phyloP scores from a whole-genome alignment of 495 filamentous ascomycete species.

The Xylaria bambusicola region DNA sequence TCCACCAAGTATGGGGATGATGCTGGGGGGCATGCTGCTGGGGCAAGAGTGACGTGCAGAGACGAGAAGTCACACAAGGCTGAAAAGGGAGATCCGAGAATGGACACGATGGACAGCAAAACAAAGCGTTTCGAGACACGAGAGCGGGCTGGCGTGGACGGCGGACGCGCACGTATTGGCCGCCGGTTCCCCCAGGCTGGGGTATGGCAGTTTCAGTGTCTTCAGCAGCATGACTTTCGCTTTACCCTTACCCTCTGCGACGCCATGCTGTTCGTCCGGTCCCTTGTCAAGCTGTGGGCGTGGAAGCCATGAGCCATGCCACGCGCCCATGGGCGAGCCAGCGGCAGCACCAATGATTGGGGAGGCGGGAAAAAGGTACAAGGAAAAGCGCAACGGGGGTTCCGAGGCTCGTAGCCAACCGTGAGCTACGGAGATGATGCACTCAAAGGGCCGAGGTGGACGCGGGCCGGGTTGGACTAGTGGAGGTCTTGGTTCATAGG shows the following conservation, averaged over 20 bases:
- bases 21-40: conserved; percentile 25
- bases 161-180: conserved; percentile 11
- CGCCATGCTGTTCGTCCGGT: conserved; percentile 10
- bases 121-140: conserved; percentile 11
- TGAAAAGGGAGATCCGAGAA: conserved; percentile 35
- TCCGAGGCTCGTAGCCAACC: conserved; percentile 23
- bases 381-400: conserved; percentile 27
- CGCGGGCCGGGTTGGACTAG: conserved; percentile 11
- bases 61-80: conserved; percentile 37
- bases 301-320: conserved; percentile 1
- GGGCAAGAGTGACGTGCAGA: conserved; percentile 34
- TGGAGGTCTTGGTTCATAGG: conserved; percentile 4
- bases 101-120: conserved; percentile 22
- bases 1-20: conserved; percentile 20
- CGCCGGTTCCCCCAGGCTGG: neutral
- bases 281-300: conserved; percentile 12
- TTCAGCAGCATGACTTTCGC: neutral
- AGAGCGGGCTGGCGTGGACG: conserved; percentile 1
- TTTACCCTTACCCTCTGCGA: conserved; percentile 17
- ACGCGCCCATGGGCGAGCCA: neutral
- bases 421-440: conserved; percentile 1
- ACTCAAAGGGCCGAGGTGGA: conserved; percentile 2
- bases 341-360: conserved; percentile 11
- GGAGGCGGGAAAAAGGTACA: conserved; percentile 15
- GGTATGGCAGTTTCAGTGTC: no score